phyloP scores from a whole-genome alignment of 2,329 filamentous ascomycete genomes.

The Zymoseptoria crescenta region DNA sequence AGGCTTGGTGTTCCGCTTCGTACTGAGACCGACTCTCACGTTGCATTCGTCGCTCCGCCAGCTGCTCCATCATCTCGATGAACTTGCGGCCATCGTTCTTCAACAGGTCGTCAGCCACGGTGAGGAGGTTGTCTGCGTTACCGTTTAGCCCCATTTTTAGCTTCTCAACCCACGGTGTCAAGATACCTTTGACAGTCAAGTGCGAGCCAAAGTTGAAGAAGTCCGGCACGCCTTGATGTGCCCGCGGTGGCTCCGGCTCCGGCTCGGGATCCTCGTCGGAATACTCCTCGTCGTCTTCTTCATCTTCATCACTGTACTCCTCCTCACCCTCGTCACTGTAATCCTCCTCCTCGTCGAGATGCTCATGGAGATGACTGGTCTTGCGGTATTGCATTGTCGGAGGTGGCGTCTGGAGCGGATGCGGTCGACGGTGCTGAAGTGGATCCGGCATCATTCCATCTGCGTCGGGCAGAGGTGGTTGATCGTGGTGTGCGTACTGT shows the following conservation, averaged over 20 bases:
- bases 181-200: conserved; percentile 77
- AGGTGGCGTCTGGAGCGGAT: conserved; percentile 26
- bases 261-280: conserved; percentile 55
- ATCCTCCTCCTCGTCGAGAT: conserved; percentile 51
- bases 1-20: conserved; percentile 49
- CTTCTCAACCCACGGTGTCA: conserved; percentile 30
- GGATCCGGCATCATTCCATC: conserved; percentile 62
- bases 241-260: conserved; percentile 50
- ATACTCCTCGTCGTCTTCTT: conserved; percentile 56
- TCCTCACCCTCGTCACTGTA: conserved; percentile 51
- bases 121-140: conserved; percentile 83
- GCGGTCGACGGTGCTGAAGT: conserved; percentile 34
- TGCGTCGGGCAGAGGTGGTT: conserved; percentile 45
- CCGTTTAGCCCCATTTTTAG: conserved; percentile 30
- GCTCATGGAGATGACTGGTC: conserved; percentile 64
- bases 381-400: conserved; percentile 43
- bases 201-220: conserved; percentile 98
- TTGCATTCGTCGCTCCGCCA: conserved; percentile 94
- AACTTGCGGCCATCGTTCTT: conserved; percentile 99
- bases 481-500: conserved; percentile 84
- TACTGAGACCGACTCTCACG: conserved; percentile 83
- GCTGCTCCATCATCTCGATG: conserved; percentile 99
- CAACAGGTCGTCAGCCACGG: conserved; percentile 92
- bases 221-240: conserved; percentile 57
- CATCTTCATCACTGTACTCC: conserved; percentile 57